These are phyloP conservation scores for Coniferiporia weirii DNA, from an alignment of 1,284 basidiomycete genomes.

Conservation along the genomic window DNA sequence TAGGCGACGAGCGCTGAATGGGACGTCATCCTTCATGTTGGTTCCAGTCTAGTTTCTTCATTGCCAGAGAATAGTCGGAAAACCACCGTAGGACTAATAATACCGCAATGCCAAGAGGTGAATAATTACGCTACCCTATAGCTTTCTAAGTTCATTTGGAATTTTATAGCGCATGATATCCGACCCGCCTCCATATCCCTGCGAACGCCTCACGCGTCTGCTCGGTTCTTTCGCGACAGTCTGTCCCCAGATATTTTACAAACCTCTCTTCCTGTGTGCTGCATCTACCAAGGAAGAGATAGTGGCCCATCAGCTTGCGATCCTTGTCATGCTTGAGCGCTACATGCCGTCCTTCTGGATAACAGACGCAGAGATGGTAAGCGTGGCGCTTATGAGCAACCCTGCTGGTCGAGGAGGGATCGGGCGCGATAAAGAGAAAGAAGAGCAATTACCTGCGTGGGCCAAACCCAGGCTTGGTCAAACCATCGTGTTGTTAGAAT, in stretches of 20 bases:
- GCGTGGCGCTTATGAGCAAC: constrained; percentile 62
- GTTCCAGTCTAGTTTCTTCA: constrained; percentile 37
- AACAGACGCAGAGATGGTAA: constrained; percentile 71
- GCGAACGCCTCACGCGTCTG: constrained; percentile 40
- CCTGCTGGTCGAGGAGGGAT: constrained; percentile 27
- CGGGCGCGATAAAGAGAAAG: constrained; percentile 28
- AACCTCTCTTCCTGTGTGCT: constrained; percentile 67
- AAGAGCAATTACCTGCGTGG: constrained; percentile 30
- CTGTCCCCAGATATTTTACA: constrained; percentile 68
- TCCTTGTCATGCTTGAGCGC: constrained; percentile 45
- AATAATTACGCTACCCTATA: constrained; percentile 21
- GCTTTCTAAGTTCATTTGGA: constrained; percentile 24
- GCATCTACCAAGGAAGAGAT: constrained; percentile 55
- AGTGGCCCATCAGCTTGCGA: constrained; percentile 53
- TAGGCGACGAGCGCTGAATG: constrained; percentile 42
- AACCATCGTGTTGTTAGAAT: constrained; percentile 56
- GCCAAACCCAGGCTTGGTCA: constrained; percentile 58
- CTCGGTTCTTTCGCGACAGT: constrained; percentile 45
- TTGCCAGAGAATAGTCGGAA: constrained; percentile 44
- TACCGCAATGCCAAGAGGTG: constrained; percentile 55
- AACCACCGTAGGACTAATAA: constrained; percentile 31
- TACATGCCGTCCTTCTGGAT: constrained; percentile 64
- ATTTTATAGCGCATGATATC: constrained; percentile 38
- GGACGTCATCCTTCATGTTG: constrained; percentile 34
- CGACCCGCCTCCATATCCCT: constrained; percentile 44